Conservation (phyloP, 192 early-diverging fungal genomes). For the Phycomyces blakesleeanus region DNA sequence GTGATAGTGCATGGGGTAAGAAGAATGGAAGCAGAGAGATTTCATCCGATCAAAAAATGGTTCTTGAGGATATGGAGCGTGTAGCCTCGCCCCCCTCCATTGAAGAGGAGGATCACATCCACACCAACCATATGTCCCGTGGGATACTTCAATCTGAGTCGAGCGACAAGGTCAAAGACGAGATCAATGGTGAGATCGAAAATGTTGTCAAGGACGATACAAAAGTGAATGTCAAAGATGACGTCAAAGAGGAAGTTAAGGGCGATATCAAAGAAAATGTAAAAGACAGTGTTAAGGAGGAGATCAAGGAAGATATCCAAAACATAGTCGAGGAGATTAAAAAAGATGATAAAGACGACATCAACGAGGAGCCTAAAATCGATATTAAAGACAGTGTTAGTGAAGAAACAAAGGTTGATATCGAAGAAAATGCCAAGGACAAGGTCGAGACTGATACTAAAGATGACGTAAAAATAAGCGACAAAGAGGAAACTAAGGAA, state of each 20-base stretch:
- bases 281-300: background rate
- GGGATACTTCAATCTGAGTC: too few species aligned
- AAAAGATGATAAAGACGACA: background rate
- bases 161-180: background rate
- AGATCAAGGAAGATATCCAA: too few species aligned
- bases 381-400: background rate
- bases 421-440: background rate
- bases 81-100: too few species aligned
- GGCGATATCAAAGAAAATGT: too few species aligned
- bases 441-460: background rate
- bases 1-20: background rate
- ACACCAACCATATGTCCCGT: too few species aligned
- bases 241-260: background rate
- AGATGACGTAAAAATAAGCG: background rate
- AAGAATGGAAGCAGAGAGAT: background rate
- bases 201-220: background rate
- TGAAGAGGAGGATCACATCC: too few species aligned
- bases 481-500: background rate
- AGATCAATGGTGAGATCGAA: background rate
- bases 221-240: background rate
- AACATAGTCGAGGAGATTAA: too few species aligned
- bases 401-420: background rate
- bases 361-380: background rate
- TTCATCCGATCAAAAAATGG: too few species aligned
- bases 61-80: too few species aligned